phyloP scores from a whole-genome alignment of 1,284 basidiomycete genomes.

The Fomitopsis palustris region DNA sequence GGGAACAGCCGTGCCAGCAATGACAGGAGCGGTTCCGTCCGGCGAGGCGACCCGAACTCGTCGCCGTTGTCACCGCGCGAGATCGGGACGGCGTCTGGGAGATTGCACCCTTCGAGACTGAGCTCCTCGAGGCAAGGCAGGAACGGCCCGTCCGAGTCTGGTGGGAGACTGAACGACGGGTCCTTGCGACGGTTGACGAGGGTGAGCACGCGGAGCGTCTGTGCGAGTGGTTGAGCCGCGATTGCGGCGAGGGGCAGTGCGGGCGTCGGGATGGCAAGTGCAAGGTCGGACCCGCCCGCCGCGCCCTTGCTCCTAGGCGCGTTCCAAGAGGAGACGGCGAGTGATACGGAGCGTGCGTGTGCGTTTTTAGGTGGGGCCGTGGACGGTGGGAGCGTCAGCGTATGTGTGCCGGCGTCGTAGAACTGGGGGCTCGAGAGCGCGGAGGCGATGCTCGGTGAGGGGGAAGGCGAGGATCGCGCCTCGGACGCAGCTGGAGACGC shows the following conservation, averaged over 20 bases:
- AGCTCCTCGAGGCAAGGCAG: constrained; percentile 70
- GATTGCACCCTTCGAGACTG: constrained; percentile 63
- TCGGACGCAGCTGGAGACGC: constrained; percentile 13
- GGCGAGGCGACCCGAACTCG: constrained; percentile 36
- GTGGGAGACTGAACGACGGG: constrained; percentile 53
- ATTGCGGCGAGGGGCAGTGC: constrained; percentile 65
- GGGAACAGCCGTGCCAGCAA: constrained; percentile 66
- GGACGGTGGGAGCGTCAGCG: constrained; percentile 62
- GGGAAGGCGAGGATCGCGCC: constrained; percentile 18
- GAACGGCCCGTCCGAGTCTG: constrained; percentile 31
- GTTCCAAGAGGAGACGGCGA: constrained; percentile 29
- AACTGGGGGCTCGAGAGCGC: constrained; percentile 53
- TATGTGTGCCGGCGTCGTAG: constrained; percentile 49
- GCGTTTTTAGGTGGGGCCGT: constrained; percentile 45
- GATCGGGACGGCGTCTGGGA: constrained; percentile 53
- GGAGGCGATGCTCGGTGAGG: constrained; percentile 22
- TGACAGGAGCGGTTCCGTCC: constrained; percentile 50
- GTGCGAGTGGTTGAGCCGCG: constrained; percentile 54
- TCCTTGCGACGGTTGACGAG: constrained; percentile 67
- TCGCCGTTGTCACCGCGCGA: constrained; percentile 25
- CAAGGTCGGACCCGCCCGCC: constrained; percentile 25
- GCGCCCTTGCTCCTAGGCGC: constrained; percentile 14
- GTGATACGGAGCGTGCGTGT: constrained; percentile 62
- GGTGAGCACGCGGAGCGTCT: constrained; percentile 54
- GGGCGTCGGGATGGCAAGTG: constrained; percentile 58